Conservation (phyloP, 2,329 filamentous ascomycete genomes). For the Penicillium sp. region DNA sequence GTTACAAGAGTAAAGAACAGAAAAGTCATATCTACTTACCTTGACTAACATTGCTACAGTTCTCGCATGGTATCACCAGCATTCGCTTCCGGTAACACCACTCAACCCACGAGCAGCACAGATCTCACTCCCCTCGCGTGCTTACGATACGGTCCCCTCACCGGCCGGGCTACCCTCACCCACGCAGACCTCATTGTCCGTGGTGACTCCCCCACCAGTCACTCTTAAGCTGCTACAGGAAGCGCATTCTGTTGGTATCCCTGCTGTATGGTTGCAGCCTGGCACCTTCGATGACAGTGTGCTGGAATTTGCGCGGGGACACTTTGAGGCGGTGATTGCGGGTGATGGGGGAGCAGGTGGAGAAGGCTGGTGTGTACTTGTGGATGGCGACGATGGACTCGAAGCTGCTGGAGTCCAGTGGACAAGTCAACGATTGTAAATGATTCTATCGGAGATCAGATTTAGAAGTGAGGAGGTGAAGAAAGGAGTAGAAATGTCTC, state of each 20-base stretch:
- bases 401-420: conserved; percentile 59
- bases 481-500: not conserved
- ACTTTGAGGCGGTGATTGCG: conserved; percentile 70
- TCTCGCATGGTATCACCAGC: conserved; percentile 82
- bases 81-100: conserved; percentile 74
- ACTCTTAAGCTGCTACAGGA: conserved; percentile 75
- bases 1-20: conserved; percentile 69
- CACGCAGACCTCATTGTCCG: conserved; percentile 70
- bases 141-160: conserved; percentile 65
- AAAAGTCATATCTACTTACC: not conserved
- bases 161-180: conserved; percentile 67
- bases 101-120: conserved; percentile 72
- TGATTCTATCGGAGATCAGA: not conserved
- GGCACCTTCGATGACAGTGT: conserved; percentile 81
- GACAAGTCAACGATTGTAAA: conserved; percentile 35
- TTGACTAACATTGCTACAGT: conserved; percentile 54
- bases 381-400: conserved; percentile 68
- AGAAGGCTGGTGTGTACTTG: conserved; percentile 85
- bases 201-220: conserved; percentile 81
- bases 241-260: conserved; percentile 71
- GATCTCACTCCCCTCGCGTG: conserved; percentile 62
- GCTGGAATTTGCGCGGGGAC: conserved; percentile 64
- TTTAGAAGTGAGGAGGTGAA: not conserved
- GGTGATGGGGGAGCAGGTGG: conserved; percentile 63
- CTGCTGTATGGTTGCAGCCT: conserved; percentile 85